Evolutionary conservation across 306 rosid species (phyloP).

Genomic region (Pterocarpus macrocarpus): DNA sequence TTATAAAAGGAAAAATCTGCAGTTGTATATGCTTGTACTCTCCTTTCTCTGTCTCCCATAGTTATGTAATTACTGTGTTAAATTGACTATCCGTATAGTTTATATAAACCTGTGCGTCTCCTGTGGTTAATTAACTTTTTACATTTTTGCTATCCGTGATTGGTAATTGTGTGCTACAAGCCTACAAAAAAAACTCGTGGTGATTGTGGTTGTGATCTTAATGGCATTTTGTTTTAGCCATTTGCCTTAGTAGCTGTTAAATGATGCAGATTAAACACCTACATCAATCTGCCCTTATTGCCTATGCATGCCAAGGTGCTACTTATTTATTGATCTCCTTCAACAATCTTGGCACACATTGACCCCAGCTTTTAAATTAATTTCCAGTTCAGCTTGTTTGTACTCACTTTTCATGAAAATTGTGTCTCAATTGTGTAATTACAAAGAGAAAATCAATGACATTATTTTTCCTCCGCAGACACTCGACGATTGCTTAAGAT

Average conservation of each 20-base stretch:
- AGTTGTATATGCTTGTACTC: not conserved
- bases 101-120: not conserved
- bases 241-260: too few species aligned
- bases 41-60: not conserved
- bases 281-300: too few species aligned
- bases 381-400: not conserved
- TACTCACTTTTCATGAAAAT: too few species aligned
- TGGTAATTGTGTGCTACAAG: too few species aligned
- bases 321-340: not conserved
- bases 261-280: too few species aligned
- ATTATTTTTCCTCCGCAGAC: conserved; percentile 50
- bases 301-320: too few species aligned
- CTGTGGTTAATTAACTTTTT: too few species aligned
- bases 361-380: not conserved
- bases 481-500: conserved; percentile 56
- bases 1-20: too few species aligned
- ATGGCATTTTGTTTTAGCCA: too few species aligned
- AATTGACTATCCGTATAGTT: not conserved
- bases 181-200: too few species aligned
- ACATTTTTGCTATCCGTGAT: too few species aligned
- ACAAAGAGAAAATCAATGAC: conserved; percentile 1
- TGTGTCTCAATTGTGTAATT: not conserved
- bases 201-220: too few species aligned
- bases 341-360: not conserved
- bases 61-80: not conserved